phyloP scores from a whole-genome alignment of 192 early-diverging fungal species.

The Mortierella alpina region DNA sequence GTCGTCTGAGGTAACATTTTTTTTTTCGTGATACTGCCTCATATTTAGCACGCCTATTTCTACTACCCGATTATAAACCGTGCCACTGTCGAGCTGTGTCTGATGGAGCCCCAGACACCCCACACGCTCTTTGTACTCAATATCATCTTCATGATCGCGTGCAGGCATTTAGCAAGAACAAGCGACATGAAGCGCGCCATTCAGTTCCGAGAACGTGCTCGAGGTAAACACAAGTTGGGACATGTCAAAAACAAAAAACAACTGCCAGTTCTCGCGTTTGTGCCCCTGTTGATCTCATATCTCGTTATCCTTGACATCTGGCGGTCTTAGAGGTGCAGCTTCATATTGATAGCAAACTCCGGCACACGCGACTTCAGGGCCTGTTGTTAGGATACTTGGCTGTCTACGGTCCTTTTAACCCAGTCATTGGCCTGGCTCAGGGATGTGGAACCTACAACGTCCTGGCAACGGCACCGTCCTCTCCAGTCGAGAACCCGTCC shows the following conservation, averaged over 20 bases:
- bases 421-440: not conserved
- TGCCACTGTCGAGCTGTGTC: conserved; percentile 8
- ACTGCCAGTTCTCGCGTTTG: too few relatives aligned
- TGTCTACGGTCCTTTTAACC: conserved; percentile 15
- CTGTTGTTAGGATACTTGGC: conserved; percentile 5
- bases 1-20: not conserved
- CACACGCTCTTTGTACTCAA: conserved; percentile 25
- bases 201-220: conserved; percentile 32
- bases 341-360: conserved; percentile 6
- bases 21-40: not conserved
- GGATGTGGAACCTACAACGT: conserved; percentile 8
- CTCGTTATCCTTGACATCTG: too few relatives aligned
- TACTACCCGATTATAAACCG: conserved; percentile 38
- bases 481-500: not conserved
- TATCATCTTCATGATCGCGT: conserved; percentile 36
- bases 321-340: conserved; percentile 9
- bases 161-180: conserved; percentile 22
- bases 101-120: conserved; percentile 35
- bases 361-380: conserved; percentile 9
- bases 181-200: conserved; percentile 30
- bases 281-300: too few relatives aligned
- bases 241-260: not conserved
- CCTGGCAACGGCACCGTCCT: not conserved
- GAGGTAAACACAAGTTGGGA: conserved; percentile 12
- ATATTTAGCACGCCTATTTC: conserved; percentile 16